Evolutionary conservation across 129 eudicot species (phyloP).

Genomic region (Erigeron canadensis): DNA sequence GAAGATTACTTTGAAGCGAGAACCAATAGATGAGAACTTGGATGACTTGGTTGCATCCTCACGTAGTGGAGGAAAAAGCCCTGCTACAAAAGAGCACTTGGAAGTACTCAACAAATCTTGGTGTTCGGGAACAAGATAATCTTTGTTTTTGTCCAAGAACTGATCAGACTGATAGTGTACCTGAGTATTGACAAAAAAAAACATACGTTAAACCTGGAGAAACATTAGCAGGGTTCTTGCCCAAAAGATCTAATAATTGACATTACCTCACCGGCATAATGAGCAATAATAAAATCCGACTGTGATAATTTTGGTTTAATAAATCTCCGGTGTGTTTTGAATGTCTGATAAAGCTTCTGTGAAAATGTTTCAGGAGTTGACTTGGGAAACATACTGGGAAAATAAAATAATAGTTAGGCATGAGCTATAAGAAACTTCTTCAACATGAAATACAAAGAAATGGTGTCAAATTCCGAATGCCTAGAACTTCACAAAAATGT

Average conservation of each 20-base stretch:
- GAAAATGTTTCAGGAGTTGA: conserved; percentile 94
- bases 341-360: conserved; percentile 91
- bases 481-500: conserved; percentile 3
- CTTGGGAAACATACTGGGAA: conserved; percentile 97
- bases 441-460: conserved; percentile 19
- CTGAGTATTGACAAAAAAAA: conserved; percentile 38
- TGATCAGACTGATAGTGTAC: conserved; percentile 87
- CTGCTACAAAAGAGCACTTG: conserved; percentile 84
- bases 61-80: conserved; percentile 77
- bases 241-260: not conserved
- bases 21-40: conserved; percentile 85
- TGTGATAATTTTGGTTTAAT: conserved; percentile 90
- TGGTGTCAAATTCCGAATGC: not conserved
- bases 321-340: conserved; percentile 68
- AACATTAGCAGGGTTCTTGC: conserved; percentile 14
- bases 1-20: conserved; percentile 84
- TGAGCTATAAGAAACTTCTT: conserved; percentile 16
- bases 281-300: conserved; percentile 88
- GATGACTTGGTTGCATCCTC: conserved; percentile 77
- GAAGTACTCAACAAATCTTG: conserved; percentile 90
- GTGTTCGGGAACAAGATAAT: conserved; percentile 92
- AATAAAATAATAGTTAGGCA: conserved; percentile 22
- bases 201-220: conserved; percentile 17
- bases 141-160: conserved; percentile 93
- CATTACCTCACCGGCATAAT: conserved; percentile 97